Conservation (phyloP, 345 rosid genomes). For the Ricinus communis region DNA sequence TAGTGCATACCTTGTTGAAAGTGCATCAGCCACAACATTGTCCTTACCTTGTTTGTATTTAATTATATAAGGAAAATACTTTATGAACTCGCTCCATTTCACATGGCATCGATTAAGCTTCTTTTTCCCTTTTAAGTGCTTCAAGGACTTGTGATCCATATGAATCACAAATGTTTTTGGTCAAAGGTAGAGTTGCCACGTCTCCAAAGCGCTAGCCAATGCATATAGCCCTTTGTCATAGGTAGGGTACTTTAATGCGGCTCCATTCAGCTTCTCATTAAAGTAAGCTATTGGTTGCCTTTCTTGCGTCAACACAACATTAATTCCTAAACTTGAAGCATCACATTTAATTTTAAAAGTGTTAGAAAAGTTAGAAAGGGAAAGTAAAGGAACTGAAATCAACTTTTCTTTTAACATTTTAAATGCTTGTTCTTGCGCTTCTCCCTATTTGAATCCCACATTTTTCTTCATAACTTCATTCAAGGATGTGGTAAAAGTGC, state of each 20-base stretch:
- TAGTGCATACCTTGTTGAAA: background rate
- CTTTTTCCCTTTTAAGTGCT: background rate
- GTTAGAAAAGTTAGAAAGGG: background rate
- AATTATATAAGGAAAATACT: background rate
- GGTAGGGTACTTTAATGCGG: background rate
- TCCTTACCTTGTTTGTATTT: background rate
- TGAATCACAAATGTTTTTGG: background rate
- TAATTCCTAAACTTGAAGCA: background rate
- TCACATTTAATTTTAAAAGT: slow-evolving; percentile 5
- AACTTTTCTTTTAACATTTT: background rate
- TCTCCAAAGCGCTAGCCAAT: background rate
- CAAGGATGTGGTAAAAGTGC: background rate
- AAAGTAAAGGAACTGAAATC: background rate
- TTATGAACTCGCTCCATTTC: background rate
- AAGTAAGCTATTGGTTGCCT: background rate
- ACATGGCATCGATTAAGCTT: background rate
- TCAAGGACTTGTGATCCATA: background rate
- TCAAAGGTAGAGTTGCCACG: background rate
- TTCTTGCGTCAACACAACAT: background rate
- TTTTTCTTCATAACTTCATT: background rate
- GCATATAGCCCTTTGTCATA: background rate
- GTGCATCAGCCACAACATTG: background rate
- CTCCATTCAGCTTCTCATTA: background rate
- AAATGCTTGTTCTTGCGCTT: background rate
- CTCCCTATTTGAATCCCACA: background rate